phyloP scores from a whole-genome alignment of 163 green algal species.

The Scenedesmus sp. region DNA sequence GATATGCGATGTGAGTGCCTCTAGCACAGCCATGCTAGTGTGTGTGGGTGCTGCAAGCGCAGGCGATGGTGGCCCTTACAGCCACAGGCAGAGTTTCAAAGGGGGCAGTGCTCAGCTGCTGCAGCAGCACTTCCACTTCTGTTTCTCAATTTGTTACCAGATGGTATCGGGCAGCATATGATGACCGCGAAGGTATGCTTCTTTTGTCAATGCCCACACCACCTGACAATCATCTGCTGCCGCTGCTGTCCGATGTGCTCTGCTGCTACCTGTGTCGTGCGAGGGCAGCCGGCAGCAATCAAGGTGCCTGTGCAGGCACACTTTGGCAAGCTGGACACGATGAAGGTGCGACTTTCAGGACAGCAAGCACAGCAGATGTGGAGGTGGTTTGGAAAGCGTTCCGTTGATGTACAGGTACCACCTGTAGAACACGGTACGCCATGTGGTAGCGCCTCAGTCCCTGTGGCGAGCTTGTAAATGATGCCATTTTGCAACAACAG shows the following conservation, averaged over 20 bases:
- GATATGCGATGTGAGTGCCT: conserved; percentile 47
- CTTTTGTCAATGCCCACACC: neutral
- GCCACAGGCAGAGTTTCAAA: neutral
- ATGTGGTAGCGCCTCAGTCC: no score
- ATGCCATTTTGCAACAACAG: no score
- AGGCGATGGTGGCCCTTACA: no score
- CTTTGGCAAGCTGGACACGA: conserved; percentile 52
- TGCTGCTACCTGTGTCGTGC: neutral
- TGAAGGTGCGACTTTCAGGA: neutral
- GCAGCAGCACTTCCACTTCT: neutral
- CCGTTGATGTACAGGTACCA: neutral
- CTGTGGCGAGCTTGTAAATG: no score
- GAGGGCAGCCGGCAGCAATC: conserved; percentile 18
- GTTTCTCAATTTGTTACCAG: neutral
- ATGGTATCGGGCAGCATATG: neutral
- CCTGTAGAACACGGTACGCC: no score
- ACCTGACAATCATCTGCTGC: neutral
- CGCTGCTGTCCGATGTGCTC: neutral
- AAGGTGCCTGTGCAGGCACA: conserved; percentile 56
- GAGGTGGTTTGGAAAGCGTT: neutral
- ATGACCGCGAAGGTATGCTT: neutral
- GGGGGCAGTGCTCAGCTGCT: neutral
- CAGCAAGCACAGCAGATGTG: neutral
- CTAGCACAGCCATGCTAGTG: no score
- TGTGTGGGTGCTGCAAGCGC: no score